phyloP scores from a whole-genome alignment of 441 rosid species.

The Melianthus villosus region DNA sequence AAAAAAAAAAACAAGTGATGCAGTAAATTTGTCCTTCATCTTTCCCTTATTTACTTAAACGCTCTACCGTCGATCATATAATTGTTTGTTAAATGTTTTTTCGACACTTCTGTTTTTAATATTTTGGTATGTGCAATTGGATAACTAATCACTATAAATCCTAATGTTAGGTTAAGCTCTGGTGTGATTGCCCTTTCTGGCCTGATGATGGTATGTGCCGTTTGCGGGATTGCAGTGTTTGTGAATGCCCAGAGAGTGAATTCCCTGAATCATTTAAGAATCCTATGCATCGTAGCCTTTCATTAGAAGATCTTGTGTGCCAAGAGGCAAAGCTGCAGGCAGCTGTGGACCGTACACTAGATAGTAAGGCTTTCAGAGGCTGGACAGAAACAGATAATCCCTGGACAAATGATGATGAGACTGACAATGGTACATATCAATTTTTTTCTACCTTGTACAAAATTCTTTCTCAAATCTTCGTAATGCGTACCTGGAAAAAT shows the following conservation, averaged over 20 bases:
- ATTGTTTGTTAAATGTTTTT: too few species aligned
- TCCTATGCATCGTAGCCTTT: constrained; percentile 31
- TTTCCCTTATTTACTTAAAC: too few species aligned
- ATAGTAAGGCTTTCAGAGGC: constrained; percentile 50
- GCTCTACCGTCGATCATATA: too few species aligned
- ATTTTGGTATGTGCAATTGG: too few species aligned
- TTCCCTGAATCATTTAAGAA: constrained; percentile 60
- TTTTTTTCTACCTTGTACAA: background rate
- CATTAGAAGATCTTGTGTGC: constrained; percentile 45
- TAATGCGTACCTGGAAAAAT: too few species aligned
- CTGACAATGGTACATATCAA: constrained; percentile 45
- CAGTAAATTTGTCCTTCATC: too few species aligned
- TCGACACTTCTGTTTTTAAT: too few species aligned
- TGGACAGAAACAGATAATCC: constrained; percentile 86
- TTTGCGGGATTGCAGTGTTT: constrained; percentile 78
- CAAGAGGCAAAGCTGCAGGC: constrained; percentile 93
- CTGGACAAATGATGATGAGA: constrained; percentile 89
- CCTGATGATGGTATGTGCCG: constrained; percentile 95
- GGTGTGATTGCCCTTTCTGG: constrained; percentile 98
- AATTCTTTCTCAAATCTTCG: too few species aligned
- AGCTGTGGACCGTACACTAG: constrained; percentile 70
- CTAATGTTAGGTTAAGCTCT: constrained; percentile 51
- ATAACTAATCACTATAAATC: too few species aligned
- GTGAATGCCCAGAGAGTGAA: constrained; percentile 86
- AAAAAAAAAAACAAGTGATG: too few species aligned